A percentile compares a stretch with the other conserved stretches of the same genome.
These are phyloP conservation scores for Amanita brunnescens DNA, from an alignment of 768 basidiomycete species.

Conservation along the genomic window DNA sequence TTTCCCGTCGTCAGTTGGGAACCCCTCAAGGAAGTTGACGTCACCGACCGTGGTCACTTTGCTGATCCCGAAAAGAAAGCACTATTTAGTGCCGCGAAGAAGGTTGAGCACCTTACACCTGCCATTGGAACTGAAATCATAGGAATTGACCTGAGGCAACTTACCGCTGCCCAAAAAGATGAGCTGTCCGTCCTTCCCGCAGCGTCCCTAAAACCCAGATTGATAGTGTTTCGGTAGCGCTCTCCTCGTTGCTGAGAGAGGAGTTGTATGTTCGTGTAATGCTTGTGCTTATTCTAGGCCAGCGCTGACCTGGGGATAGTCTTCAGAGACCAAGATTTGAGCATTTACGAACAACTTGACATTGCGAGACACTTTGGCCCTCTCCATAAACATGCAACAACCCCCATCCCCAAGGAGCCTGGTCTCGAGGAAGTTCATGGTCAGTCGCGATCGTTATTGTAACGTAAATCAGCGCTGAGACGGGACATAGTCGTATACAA, in stretches of 20 bases:
- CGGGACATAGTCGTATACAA: background rate
- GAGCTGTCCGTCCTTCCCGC: slow-evolving; percentile 49
- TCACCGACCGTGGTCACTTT: slow-evolving; percentile 56
- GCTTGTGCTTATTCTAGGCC: slow-evolving; percentile 4
- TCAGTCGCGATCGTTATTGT: slow-evolving; percentile 22
- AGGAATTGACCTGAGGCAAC: slow-evolving; percentile 65
- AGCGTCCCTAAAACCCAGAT: too few species aligned
- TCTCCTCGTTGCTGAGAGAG: slow-evolving; percentile 64
- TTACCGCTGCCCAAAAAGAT: slow-evolving; percentile 63
- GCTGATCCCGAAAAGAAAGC: slow-evolving; percentile 65
- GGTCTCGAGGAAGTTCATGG: slow-evolving; percentile 75
- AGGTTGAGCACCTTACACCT: slow-evolving; percentile 61
- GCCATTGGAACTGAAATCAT: slow-evolving; percentile 67
- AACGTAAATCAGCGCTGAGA: background rate
- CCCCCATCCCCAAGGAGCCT: slow-evolving; percentile 62
- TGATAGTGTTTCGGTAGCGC: slow-evolving; percentile 34
- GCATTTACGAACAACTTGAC: slow-evolving; percentile 62
- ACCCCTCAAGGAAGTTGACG: slow-evolving; percentile 54
- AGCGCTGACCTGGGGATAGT: slow-evolving; percentile 30
- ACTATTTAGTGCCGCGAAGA: slow-evolving; percentile 54
- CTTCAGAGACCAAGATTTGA: slow-evolving; percentile 67
- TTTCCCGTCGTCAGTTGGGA: slow-evolving; percentile 61
- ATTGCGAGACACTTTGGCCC: slow-evolving; percentile 65
- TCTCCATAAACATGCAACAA: slow-evolving; percentile 78
- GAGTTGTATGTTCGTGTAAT: slow-evolving; percentile 56